phyloP scores from a whole-genome alignment of 1,284 basidiomycete genomes.

The Porodaedalea pini region DNA sequence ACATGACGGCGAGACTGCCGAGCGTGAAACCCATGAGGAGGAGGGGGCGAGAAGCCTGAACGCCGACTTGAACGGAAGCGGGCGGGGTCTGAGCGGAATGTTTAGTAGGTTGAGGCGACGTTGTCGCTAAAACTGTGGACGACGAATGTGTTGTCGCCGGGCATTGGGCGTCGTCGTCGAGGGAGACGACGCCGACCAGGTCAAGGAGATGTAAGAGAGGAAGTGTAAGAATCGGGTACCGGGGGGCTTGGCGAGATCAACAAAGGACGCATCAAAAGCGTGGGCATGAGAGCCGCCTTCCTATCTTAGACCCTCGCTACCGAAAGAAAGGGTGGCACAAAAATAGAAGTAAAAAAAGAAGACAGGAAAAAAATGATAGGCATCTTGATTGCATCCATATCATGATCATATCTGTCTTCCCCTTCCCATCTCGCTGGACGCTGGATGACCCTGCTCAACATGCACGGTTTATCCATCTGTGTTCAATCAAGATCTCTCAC shows the following conservation, averaged over 20 bases:
- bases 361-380: background rate
- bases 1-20: conserved; percentile 57
- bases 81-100: conserved; percentile 16
- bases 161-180: conserved; percentile 7
- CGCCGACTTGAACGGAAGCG: conserved; percentile 2
- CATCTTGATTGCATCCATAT: background rate
- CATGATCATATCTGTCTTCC: background rate
- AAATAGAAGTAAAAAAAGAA: background rate
- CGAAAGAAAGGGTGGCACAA: background rate
- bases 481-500: no score
- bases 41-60: conserved; percentile 27
- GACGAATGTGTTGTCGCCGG: background rate
- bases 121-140: background rate
- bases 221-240: background rate
- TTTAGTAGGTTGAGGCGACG: background rate
- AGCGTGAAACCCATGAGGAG: conserved; percentile 63
- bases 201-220: background rate
- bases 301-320: background rate
- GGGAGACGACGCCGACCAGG: conserved; percentile 3
- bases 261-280: background rate
- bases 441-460: no score
- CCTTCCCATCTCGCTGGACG: background rate
- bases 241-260: no score
- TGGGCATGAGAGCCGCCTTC: background rate
- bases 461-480: no score